A percentile compares a stretch with the other conserved stretches of the same genome.
phyloP scores from a whole-genome alignment of 2,329 filamentous ascomycete genomes.

The Leptographium wingfieldii region DNA sequence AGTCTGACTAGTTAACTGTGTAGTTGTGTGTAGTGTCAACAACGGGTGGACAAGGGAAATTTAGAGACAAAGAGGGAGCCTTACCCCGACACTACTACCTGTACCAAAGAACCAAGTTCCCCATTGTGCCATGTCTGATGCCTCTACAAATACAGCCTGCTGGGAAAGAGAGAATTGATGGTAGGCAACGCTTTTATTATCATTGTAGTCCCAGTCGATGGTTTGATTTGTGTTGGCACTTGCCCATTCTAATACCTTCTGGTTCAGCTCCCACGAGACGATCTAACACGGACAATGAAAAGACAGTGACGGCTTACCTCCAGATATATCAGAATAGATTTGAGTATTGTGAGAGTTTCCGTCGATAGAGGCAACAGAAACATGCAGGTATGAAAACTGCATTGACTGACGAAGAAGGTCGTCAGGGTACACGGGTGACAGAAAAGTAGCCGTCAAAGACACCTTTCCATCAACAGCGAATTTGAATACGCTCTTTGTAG shows the following conservation, averaged over 20 bases:
- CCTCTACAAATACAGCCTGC: conserved; percentile 57
- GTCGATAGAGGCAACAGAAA: conserved; percentile 50
- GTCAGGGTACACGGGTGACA: conserved; percentile 55
- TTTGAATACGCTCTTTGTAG: conserved; percentile 57
- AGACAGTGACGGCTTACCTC: conserved; percentile 32
- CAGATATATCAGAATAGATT: conserved; percentile 61
- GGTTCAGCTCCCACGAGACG: neutral
- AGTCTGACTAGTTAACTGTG: conserved; percentile 54
- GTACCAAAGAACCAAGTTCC: conserved; percentile 68
- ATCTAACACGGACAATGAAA: neutral
- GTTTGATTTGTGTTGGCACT: conserved; percentile 45
- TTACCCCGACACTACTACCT: conserved; percentile 34
- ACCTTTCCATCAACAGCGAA: conserved; percentile 51
- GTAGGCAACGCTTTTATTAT: conserved; percentile 40
- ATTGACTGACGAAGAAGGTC: conserved; percentile 57
- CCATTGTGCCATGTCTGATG: conserved; percentile 64
- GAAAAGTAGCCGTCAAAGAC: conserved; percentile 53
- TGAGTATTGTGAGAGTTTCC: conserved; percentile 50
- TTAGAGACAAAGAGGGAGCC: conserved; percentile 6
- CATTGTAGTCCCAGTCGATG: conserved; percentile 48
- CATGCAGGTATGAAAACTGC: conserved; percentile 56
- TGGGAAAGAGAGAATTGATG: conserved; percentile 48
- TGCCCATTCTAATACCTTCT: conserved; percentile 47
- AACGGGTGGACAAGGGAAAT: neutral
- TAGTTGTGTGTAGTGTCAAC: too few species aligned